Conservation (phyloP, 352 stramenopile genomes). For the Phytophthora pini region DNA sequence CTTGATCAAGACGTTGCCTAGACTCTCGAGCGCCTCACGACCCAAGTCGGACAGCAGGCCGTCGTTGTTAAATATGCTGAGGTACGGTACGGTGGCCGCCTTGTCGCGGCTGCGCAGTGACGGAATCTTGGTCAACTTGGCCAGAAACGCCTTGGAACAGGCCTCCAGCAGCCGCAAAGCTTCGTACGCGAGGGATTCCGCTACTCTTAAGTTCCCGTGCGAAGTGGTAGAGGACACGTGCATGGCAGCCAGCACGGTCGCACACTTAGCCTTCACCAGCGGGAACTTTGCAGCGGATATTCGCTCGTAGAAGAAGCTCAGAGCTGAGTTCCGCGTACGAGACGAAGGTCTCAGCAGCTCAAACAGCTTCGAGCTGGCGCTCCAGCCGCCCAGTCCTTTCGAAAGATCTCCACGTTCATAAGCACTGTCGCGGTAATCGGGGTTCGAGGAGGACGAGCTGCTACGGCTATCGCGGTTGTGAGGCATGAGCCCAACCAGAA, state of each 20-base stretch:
- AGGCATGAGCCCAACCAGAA: slow-evolving; percentile 48
- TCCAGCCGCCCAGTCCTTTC: slow-evolving; percentile 61
- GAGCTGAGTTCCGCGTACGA: slow-evolving; percentile 43
- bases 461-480: slow-evolving; percentile 43
- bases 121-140: slow-evolving; percentile 27
- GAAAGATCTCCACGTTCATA: slow-evolving; percentile 44
- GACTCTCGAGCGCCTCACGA: slow-evolving; percentile 68
- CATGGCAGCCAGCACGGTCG: slow-evolving; percentile 63
- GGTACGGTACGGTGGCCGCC: slow-evolving; percentile 23
- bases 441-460: slow-evolving; percentile 45
- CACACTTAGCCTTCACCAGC: slow-evolving; percentile 82
- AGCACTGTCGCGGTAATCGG: slow-evolving; percentile 39
- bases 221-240: slow-evolving; percentile 50
- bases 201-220: slow-evolving; percentile 57
- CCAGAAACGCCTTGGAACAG: slow-evolving; percentile 44
- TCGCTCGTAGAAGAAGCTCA: slow-evolving; percentile 69
- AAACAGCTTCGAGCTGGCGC: slow-evolving; percentile 44
- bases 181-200: slow-evolving; percentile 81
- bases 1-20: slow-evolving; percentile 84
- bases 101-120: slow-evolving; percentile 28
- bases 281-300: slow-evolving; percentile 52
- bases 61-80: slow-evolving; percentile 82
- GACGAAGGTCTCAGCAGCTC: slow-evolving; percentile 62
- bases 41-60: slow-evolving; percentile 76
- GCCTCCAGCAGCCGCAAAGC: slow-evolving; percentile 72